phyloP scores from a whole-genome alignment of 208 protist species.

The Tritrichomonas foetus region DNA sequence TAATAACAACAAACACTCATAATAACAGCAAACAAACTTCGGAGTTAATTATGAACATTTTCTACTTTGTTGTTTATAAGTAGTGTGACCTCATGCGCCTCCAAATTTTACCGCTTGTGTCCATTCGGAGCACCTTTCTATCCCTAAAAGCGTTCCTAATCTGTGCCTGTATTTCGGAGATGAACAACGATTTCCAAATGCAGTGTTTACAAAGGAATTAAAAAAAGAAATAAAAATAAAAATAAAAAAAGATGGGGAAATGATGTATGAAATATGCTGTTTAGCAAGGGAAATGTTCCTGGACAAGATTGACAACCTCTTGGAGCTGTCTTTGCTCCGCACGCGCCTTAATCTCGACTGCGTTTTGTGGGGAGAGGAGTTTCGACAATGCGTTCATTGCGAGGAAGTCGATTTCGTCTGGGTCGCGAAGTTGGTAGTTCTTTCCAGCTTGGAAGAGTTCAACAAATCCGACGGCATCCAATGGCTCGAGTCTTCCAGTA shows the following conservation, averaged over 20 bases:
- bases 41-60: no score
- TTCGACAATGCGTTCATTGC: constrained; percentile 9
- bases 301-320: constrained; percentile 35
- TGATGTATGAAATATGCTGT: not conserved
- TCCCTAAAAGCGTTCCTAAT: no score
- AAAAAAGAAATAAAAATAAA: not conserved
- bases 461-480: not conserved
- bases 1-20: no score
- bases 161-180: no score
- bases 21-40: no score
- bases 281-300: constrained; percentile 27
- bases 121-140: no score
- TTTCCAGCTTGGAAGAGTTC: constrained; percentile 13
- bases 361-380: not conserved
- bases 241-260: not conserved
- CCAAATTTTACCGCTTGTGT: no score
- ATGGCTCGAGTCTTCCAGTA: not conserved
- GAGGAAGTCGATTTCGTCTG: not conserved
- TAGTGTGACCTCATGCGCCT: no score
- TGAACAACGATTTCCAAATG: no score
- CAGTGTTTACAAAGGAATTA: not conserved
- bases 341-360: not conserved
- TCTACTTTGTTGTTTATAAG: no score
- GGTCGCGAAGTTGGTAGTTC: constrained; percentile 30
- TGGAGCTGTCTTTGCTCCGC: not conserved